Percentiles rank a stretch among this genome's conserved stretches.
Evolutionary conservation across 805 yeast genomes (phyloP).

Genomic region (Spathaspora passalidarum): DNA sequence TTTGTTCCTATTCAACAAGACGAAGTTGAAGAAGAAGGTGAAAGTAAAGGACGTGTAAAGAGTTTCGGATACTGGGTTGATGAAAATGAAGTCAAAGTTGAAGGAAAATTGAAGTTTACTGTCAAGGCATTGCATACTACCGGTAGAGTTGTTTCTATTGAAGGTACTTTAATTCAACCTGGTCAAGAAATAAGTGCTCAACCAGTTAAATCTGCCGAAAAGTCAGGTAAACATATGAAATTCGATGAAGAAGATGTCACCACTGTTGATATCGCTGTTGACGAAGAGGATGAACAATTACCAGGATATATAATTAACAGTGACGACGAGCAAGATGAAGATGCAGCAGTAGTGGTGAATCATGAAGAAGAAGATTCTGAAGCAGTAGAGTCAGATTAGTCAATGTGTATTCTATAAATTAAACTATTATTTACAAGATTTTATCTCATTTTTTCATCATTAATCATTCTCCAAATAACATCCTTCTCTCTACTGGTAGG

Average conservation of each 20-base stretch:
- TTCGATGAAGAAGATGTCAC: slow-evolving; percentile 35
- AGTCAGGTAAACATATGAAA: slow-evolving; percentile 36
- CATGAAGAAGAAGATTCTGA: slow-evolving; percentile 23
- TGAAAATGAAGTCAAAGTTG: slow-evolving; percentile 66
- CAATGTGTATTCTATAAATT: neutral
- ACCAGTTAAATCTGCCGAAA: slow-evolving; percentile 42
- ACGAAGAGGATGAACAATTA: slow-evolving; percentile 7
- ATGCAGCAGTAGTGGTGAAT: slow-evolving; percentile 15
- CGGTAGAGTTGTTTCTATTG: slow-evolving; percentile 80
- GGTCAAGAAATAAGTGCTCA: slow-evolving; percentile 53
- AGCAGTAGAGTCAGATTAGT: slow-evolving; percentile 10
- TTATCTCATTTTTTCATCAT: slow-evolving; percentile 21
- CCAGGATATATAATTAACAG: slow-evolving; percentile 12
- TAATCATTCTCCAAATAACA: slow-evolving; percentile 43
- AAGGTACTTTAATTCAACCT: slow-evolving; percentile 75
- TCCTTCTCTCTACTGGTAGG: slow-evolving; percentile 38
- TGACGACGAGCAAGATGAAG: slow-evolving; percentile 20
- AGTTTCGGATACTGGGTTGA: slow-evolving; percentile 90
- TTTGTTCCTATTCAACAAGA: slow-evolving; percentile 80
- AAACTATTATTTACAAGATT: neutral
- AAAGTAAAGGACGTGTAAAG: slow-evolving; percentile 14
- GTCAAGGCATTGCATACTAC: slow-evolving; percentile 71
- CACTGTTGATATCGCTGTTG: slow-evolving; percentile 11
- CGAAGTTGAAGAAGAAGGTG: slow-evolving; percentile 32
- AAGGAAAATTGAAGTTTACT: slow-evolving; percentile 77